Base-by-base conservation (phyloP, 768 basidiomycete genomes). In the Kwoniella europaea region DNA sequence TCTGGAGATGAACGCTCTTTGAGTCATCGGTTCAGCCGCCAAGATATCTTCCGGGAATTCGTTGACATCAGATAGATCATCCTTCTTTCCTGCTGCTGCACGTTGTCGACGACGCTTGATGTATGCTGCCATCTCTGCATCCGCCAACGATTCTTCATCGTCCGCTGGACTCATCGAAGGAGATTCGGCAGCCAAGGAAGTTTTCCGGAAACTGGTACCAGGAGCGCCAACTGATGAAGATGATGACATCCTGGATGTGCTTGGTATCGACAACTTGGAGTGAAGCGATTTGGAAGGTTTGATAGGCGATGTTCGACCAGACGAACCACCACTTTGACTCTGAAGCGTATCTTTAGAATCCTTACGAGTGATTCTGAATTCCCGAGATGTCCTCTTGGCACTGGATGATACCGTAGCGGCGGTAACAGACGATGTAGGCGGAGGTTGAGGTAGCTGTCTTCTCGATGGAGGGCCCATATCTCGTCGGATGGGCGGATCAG, bases 91-190 rank as follows among this genome's bases (percentile, higher is more conserved):
- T 35, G 93, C 93, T 13, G 88, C 87, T 10, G 92, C 68, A 86
- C 94, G 94, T 50, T 92, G 89, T 75, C 94, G 91, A 74, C 97
- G 92, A 27, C 94, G 88, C 74, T 89, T 89, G 73, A 98, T 92
- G 83, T 96, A 99, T 69, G 91, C 90, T 79, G 92, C 84, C 97
- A 99, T 99, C 85, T 99, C 97, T 71, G 97, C 94, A 79, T 99
- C 97, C 16, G 92, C 97, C 18, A 91, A 85, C 7, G 68, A 62
- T 41, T 76, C 72, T 54, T 84, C 83, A 63, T 84, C 84, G 29
- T 84, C 82, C 2, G 74, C 69, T 12, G 79, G 76, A 58, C 74
- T 76, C 10, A 64, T 66, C 12, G 72, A 67, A 1, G 75, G 72
- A 4, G 76, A 76, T 15, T 76, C 74, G 10, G 68, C 65, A 27